A percentile compares a stretch with the other conserved stretches of the same genome.
These are phyloP conservation scores for Zanthoxylum bungeanum DNA, from an alignment of 345 rosid genomes.

Conservation along the genomic window DNA sequence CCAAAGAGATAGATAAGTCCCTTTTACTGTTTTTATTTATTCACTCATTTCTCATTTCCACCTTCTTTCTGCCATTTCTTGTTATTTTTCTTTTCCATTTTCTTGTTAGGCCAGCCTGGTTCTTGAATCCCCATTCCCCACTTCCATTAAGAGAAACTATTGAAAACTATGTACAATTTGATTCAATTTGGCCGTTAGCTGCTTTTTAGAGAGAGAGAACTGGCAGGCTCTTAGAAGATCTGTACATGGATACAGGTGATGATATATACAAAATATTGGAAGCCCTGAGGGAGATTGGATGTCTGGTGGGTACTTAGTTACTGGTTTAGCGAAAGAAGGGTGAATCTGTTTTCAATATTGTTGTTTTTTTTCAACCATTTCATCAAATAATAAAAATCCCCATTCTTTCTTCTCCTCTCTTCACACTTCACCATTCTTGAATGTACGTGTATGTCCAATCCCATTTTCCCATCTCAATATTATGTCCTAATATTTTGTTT, in stretches of 20 bases:
- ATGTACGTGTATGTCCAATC: not conserved
- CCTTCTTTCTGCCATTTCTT: constrained; percentile 23
- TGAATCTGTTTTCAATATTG: constrained; percentile 39
- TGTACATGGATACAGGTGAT: constrained; percentile 56
- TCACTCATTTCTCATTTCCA: constrained; percentile 61
- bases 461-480: not conserved
- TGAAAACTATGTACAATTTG: constrained; percentile 38
- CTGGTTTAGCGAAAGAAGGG: constrained; percentile 48
- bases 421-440: too few species aligned
- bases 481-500: not conserved
- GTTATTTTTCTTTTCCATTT: constrained; percentile 21
- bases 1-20: constrained; percentile 53
- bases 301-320: constrained; percentile 44
- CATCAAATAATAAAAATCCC: constrained; percentile 43
- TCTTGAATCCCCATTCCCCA: constrained; percentile 43
- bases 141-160: constrained; percentile 13
- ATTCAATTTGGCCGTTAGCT: constrained; percentile 24
- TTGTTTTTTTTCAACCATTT: constrained; percentile 39
- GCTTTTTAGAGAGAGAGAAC: constrained; percentile 29
- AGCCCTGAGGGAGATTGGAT: constrained; percentile 40
- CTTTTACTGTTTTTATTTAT: constrained; percentile 47
- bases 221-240: constrained; percentile 39
- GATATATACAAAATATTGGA: constrained; percentile 48
- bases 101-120: constrained; percentile 44
- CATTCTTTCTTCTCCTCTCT: constrained; percentile 17